A percentile compares a stretch with the other conserved stretches of the same genome.
phyloP scores from a whole-genome alignment of 768 basidiomycete species.

The Termitomyces sp. region DNA sequence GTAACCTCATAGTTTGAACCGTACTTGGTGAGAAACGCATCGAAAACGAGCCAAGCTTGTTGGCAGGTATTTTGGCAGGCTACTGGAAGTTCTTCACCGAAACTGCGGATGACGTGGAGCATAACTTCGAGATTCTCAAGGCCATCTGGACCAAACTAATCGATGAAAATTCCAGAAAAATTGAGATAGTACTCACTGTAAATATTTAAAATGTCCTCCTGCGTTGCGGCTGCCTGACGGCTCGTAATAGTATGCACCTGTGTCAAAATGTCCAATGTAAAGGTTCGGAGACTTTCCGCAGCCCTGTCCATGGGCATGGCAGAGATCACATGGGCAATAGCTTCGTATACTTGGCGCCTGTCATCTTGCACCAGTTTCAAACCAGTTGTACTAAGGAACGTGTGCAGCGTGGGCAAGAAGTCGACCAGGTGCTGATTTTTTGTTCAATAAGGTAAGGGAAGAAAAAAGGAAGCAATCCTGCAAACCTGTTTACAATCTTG shows the following conservation, averaged over 20 bases:
- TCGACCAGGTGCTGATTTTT: slow-evolving; percentile 74
- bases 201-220: slow-evolving; percentile 63
- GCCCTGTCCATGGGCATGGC: slow-evolving; percentile 90
- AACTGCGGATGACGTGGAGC: slow-evolving; percentile 74
- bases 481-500: slow-evolving; percentile 88
- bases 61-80: slow-evolving; percentile 73
- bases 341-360: slow-evolving; percentile 88
- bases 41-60: slow-evolving; percentile 82
- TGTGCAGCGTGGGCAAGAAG: slow-evolving; percentile 86
- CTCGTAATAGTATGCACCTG: slow-evolving; percentile 61
- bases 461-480: neutral
- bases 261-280: slow-evolving; percentile 79
- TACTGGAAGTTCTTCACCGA: slow-evolving; percentile 76
- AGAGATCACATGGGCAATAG: slow-evolving; percentile 91
- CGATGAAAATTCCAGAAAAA: neutral
- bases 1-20: slow-evolving; percentile 70
- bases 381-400: slow-evolving; percentile 79
- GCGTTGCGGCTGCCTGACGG: slow-evolving; percentile 50
- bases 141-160: slow-evolving; percentile 44
- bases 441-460: neutral
- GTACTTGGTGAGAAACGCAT: slow-evolving; percentile 72
- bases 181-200: slow-evolving; percentile 45
- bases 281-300: slow-evolving; percentile 79
- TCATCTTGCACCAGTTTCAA: slow-evolving; percentile 81
- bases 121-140: slow-evolving; percentile 93